phyloP scores from a whole-genome alignment of 2,329 filamentous ascomycete species.

The Exserohilum turcica region DNA sequence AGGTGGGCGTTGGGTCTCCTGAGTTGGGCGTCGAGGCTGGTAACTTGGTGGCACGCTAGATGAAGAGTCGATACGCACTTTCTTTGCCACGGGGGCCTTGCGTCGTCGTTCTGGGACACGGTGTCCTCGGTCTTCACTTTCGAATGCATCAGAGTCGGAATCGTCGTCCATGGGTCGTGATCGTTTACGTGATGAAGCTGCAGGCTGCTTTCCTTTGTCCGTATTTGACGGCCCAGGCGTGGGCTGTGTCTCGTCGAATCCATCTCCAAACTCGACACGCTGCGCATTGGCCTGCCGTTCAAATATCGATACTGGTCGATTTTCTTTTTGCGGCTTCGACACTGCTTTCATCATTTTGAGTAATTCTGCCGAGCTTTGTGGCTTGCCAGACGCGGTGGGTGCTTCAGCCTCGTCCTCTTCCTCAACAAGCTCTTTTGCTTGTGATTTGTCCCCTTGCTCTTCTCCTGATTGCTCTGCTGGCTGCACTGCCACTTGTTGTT shows the following conservation, averaged over 20 bases:
- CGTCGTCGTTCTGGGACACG: conserved; percentile 44
- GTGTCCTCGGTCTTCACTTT: conserved; percentile 45
- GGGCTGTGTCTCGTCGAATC: conserved; percentile 37
- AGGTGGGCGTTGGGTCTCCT: not conserved
- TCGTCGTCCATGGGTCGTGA: conserved; percentile 31
- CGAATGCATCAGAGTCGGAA: conserved; percentile 53
- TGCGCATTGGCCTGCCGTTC: conserved; percentile 49
- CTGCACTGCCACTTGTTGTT: conserved; percentile 9
- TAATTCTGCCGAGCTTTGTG: conserved; percentile 27
- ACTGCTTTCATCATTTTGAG: conserved; percentile 26
- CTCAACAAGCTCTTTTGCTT: not conserved
- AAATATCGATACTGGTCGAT: conserved; percentile 43
- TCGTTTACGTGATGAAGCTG: conserved; percentile 33
- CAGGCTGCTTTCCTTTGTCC: conserved; percentile 36
- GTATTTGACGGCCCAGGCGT: conserved; percentile 31
- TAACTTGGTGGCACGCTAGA: conserved; percentile 36
- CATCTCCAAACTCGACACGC: conserved; percentile 48
- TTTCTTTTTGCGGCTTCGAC: conserved; percentile 40
- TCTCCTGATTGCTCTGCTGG: not conserved
- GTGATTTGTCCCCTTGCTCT: conserved; percentile 3
- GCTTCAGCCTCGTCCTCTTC: conserved; percentile 16
- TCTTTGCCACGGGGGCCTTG: conserved; percentile 41
- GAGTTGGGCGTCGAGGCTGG: conserved; percentile 23
- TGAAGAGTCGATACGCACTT: conserved; percentile 31
- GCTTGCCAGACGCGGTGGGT: conserved; percentile 20